Evolutionary conservation across 106 monocot species (phyloP).

Genomic region (Dioscorea dumetorum): DNA sequence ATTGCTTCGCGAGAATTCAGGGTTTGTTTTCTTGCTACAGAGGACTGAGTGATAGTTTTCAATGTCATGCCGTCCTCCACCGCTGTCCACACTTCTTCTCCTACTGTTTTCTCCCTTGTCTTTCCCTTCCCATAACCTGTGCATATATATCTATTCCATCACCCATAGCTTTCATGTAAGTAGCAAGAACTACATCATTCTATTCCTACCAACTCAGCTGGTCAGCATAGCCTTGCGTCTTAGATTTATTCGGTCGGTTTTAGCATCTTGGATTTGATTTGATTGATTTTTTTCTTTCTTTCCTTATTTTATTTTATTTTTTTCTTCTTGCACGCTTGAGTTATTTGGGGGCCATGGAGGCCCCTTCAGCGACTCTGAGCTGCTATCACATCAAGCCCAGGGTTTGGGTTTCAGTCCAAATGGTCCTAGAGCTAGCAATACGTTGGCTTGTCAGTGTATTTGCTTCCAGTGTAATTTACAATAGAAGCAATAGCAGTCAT

Average conservation of each 20-base stretch:
- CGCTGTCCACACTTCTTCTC: not conserved
- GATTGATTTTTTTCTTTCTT: slow-evolving; percentile 7
- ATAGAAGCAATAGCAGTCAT: no score
- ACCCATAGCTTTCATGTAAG: slow-evolving; percentile 4
- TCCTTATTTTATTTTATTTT: not conserved
- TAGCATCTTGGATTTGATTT: slow-evolving; percentile 1
- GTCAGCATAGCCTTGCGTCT: not conserved
- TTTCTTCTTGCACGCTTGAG: slow-evolving; percentile 4
- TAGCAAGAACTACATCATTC: slow-evolving; percentile 2
- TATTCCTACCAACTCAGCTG: slow-evolving; percentile 10
- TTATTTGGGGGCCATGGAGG: not conserved
- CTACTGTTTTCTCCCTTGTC: not conserved
- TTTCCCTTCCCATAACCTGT: slow-evolving; percentile 3
- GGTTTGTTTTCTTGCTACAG: slow-evolving; percentile 26
- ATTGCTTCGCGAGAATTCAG: slow-evolving; percentile 23
- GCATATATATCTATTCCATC: slow-evolving; percentile 5
- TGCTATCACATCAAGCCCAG: slow-evolving; percentile 6
- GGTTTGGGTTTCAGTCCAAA: not conserved
- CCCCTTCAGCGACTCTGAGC: not conserved
- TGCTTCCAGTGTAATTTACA: no score
- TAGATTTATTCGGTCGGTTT: slow-evolving; percentile 1
- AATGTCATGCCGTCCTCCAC: not conserved
- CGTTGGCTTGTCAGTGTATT: no score
- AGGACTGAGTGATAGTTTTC: slow-evolving; percentile 4
- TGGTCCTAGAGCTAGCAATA: no score